Conservation (phyloP, 169 alveolate species). For the Cryptosporidium sp. region DNA sequence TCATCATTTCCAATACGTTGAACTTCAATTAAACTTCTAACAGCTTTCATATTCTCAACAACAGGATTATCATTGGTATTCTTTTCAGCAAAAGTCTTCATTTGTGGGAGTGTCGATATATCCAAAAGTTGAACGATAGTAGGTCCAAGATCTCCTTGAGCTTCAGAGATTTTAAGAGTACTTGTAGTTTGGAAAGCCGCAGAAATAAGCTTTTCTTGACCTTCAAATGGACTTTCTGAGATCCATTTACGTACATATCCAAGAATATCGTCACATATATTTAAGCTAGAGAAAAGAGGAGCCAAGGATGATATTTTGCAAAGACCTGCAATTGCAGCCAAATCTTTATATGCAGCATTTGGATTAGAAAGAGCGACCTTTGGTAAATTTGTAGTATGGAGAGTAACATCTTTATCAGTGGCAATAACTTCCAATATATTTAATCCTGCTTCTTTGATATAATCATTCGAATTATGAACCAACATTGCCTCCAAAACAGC, state of each 20-base stretch:
- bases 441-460: slow-evolving; percentile 85
- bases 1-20: slow-evolving; percentile 60
- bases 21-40: slow-evolving; percentile 29
- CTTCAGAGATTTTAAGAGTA: slow-evolving; percentile 24
- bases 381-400: slow-evolving; percentile 83
- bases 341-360: slow-evolving; percentile 85
- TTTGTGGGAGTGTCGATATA: slow-evolving; percentile 55
- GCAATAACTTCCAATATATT: slow-evolving; percentile 87
- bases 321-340: slow-evolving; percentile 92
- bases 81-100: slow-evolving; percentile 62
- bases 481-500: slow-evolving; percentile 88
- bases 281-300: slow-evolving; percentile 43
- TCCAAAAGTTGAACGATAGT: slow-evolving; percentile 60
- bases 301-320: slow-evolving; percentile 79
- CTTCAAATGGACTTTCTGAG: slow-evolving; percentile 66
- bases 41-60: slow-evolving; percentile 73
- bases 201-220: slow-evolving; percentile 54
- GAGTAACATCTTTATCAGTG: slow-evolving; percentile 88
- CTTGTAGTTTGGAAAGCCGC: slow-evolving; percentile 71
- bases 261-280: slow-evolving; percentile 59
- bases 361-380: slow-evolving; percentile 84
- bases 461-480: slow-evolving; percentile 87
- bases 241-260: slow-evolving; percentile 66
- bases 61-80: slow-evolving; percentile 70
- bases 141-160: slow-evolving; percentile 66